Conservation (phyloP, 305 asterid genomes). For the Ajuga reptans region DNA sequence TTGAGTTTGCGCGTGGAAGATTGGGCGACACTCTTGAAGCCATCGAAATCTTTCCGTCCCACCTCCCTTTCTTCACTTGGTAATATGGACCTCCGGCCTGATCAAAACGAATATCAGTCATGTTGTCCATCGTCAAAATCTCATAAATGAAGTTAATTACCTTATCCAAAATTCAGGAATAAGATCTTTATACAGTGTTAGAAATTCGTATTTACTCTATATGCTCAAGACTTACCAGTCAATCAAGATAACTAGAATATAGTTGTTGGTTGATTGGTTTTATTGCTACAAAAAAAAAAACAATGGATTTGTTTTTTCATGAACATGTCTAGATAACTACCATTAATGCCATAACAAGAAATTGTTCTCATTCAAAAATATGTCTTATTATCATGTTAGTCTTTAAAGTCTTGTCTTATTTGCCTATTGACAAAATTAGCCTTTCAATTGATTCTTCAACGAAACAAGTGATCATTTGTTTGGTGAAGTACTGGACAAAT, state of each 20-base stretch:
- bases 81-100: conserved; percentile 87
- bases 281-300: not conserved
- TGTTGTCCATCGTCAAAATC: too few relatives aligned
- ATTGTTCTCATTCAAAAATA: not conserved
- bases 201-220: not conserved
- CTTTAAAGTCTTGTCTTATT: conserved; percentile 5
- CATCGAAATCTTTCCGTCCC: conserved; percentile 78
- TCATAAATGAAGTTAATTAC: too few relatives aligned
- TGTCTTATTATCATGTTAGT: conserved; percentile 3
- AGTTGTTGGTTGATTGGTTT: not conserved
- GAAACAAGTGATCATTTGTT: conserved; percentile 9
- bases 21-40: conserved; percentile 60
- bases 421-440: conserved; percentile 20
- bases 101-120: not conserved
- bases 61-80: conserved; percentile 87
- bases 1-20: conserved; percentile 68
- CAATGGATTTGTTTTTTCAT: not conserved
- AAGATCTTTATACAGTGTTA: not conserved
- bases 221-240: not conserved
- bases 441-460: not conserved
- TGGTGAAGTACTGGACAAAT: conserved; percentile 21
- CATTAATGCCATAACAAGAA: not conserved
- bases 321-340: not conserved
- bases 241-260: not conserved
- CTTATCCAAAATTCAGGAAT: too few relatives aligned